Evolutionary conservation across 345 rosid species (phyloP).

Genomic region (Populus ilicifolia): DNA sequence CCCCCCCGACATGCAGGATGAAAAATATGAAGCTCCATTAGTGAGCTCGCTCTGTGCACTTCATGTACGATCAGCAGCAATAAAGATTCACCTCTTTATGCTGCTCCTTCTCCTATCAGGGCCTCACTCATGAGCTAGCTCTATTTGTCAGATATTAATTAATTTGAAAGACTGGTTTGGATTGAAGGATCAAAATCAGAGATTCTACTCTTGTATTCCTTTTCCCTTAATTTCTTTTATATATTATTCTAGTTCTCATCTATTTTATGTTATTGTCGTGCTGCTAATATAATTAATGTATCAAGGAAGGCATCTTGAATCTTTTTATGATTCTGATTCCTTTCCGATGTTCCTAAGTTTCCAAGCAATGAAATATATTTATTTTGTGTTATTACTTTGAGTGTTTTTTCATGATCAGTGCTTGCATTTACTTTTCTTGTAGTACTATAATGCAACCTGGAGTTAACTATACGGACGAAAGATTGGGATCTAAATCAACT

Average conservation of each 20-base stretch:
- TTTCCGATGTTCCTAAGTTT: neutral
- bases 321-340: conserved; percentile 1
- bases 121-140: neutral
- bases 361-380: neutral
- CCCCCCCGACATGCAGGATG: conserved; percentile 37
- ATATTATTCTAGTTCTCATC: neutral
- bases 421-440: neutral
- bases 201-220: neutral
- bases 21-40: conserved; percentile 41
- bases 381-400: neutral
- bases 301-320: neutral
- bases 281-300: neutral
- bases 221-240: neutral
- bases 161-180: neutral
- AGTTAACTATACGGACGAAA: neutral
- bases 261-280: neutral
- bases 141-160: neutral
- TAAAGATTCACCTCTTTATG: conserved; percentile 12
- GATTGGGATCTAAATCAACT: neutral
- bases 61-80: conserved; percentile 14
- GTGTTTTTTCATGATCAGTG: neutral
- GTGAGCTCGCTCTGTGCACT: neutral
- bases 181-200: conserved; percentile 13
- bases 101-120: neutral
- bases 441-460: neutral